These are phyloP conservation scores for Tuber brumale DNA, from an alignment of 495 filamentous ascomycete genomes.

Conservation along the genomic window DNA sequence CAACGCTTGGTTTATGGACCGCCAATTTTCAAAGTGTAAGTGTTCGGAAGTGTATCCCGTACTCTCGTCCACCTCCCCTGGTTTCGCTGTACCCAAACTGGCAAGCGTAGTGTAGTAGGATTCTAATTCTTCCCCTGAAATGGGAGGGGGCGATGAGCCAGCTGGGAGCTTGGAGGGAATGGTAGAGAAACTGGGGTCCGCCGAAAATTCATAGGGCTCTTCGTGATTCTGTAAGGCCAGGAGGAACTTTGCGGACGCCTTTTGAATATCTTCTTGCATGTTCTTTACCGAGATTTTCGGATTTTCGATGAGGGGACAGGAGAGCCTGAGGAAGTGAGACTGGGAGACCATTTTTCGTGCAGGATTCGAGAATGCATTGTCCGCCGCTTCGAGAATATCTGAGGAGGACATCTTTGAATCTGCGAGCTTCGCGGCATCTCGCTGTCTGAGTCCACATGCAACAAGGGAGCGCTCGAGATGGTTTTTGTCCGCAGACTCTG, in stretches of 20 bases:
- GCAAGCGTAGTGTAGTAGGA: neutral
- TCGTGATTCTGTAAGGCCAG: neutral
- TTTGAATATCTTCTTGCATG: neutral
- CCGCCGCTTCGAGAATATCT: neutral
- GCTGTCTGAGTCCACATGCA: neutral
- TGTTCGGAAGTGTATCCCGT: neutral
- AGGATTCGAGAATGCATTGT: neutral
- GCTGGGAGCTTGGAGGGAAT: neutral
- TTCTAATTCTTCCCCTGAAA: neutral
- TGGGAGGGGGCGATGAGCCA: neutral
- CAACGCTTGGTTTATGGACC: neutral
- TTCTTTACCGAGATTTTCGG: neutral
- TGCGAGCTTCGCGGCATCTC: neutral
- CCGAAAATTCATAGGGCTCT: neutral
- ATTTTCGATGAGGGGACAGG: neutral
- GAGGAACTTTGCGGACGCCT: neutral
- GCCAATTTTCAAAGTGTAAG: slow-evolving; percentile 1
- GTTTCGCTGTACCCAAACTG: neutral
- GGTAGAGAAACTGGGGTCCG: neutral
- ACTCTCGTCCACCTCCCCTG: neutral
- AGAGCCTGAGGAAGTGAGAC: neutral
- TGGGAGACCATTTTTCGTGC: neutral
- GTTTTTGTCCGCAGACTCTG: neutral
- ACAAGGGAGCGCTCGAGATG: neutral
- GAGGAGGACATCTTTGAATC: neutral